Evolutionary conservation across 805 yeast genomes (phyloP).

Genomic region (Dipodascus albidus): DNA sequence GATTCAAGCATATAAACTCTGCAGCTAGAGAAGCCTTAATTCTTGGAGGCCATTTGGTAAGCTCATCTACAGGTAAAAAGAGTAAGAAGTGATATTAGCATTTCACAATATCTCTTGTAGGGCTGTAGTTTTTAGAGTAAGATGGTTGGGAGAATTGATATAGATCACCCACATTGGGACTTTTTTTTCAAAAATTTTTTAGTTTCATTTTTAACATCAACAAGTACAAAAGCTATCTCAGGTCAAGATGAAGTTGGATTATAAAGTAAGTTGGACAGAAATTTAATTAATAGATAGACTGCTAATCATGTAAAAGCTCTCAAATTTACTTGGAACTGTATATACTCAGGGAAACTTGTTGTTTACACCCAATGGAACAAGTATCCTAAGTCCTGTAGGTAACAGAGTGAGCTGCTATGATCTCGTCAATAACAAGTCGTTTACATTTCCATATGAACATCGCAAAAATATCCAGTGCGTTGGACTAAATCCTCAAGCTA

Average conservation of each 20-base stretch:
- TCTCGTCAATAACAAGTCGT: constrained; percentile 69
- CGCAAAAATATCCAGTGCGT: constrained; percentile 69
- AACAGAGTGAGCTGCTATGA: constrained; percentile 86
- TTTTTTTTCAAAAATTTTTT: not conserved
- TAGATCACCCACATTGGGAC: no score
- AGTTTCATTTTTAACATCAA: not conserved
- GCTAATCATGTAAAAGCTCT: constrained; percentile 44
- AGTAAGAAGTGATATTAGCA: not conserved
- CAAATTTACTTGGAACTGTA: constrained; percentile 88
- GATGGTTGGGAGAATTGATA: not conserved
- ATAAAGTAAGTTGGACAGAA: constrained; percentile 28
- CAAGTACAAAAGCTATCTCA: not conserved
- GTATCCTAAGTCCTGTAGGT: constrained; percentile 84
- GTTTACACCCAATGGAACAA: constrained; percentile 78
- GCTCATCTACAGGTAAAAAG: constrained; percentile 4
- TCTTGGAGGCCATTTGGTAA: constrained; percentile 41
- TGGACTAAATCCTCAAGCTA: constrained; percentile 74
- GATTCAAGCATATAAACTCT: constrained; percentile 87
- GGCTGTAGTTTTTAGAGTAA: no score
- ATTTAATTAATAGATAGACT: no score
- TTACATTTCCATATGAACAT: constrained; percentile 87
- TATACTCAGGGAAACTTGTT: constrained; percentile 85
- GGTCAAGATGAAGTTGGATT: constrained; percentile 68
- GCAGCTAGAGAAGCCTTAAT: constrained; percentile 77
- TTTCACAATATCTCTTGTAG: not conserved